phyloP scores from a whole-genome alignment of 2,329 filamentous ascomycete species.

The Fusarium longipes region DNA sequence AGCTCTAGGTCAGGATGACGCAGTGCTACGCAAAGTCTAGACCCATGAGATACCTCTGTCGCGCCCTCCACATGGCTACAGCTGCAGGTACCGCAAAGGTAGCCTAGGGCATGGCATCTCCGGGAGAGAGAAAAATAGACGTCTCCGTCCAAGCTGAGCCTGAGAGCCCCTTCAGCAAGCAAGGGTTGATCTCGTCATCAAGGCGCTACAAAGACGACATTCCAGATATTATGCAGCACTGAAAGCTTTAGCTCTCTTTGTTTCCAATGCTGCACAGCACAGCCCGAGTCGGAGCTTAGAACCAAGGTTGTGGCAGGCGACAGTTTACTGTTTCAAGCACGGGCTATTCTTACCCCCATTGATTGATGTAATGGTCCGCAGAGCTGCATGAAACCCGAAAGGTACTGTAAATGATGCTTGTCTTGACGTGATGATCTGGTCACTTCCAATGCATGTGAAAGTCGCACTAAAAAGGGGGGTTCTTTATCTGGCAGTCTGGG shows the following conservation, averaged over 20 bases:
- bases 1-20: conserved; percentile 37
- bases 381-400: conserved; percentile 20
- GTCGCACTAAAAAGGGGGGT: conserved; percentile 45
- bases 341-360: not conserved
- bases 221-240: conserved; percentile 14
- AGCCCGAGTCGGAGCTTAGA: not conserved
- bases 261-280: not conserved
- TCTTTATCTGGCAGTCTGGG: conserved; percentile 23
- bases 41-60: conserved; percentile 25
- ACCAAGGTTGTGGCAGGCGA: conserved; percentile 19
- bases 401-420: conserved; percentile 39
- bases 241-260: not conserved
- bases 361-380: conserved; percentile 10
- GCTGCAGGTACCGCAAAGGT: conserved; percentile 34
- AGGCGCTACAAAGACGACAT: conserved; percentile 36
- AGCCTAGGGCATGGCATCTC: conserved; percentile 13
- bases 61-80: not conserved
- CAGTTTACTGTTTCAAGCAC: conserved; percentile 18
- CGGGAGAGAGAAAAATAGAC: not conserved
- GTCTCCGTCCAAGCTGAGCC: conserved; percentile 23
- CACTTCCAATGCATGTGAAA: conserved; percentile 48
- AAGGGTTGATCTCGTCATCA: conserved; percentile 36
- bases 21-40: conserved; percentile 25
- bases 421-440: conserved; percentile 47
- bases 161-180: not conserved